Evolutionary conservation across 345 rosid species (phyloP), one percentile per base, ranked within the genome.

Genomic region (Salix dunnii): DNA sequence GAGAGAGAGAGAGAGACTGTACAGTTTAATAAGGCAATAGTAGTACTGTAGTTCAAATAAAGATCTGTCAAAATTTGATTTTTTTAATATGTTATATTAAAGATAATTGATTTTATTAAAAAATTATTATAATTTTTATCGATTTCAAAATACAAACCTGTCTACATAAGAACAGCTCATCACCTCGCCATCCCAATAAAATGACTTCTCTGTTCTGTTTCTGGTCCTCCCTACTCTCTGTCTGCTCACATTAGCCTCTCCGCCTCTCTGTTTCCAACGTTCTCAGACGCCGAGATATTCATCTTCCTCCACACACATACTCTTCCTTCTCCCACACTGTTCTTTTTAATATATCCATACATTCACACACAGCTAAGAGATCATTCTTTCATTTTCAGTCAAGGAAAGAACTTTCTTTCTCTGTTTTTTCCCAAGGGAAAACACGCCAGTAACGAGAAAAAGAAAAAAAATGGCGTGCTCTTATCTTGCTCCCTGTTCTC

Each of bases 151-250:
- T 12, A 42, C 60, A 43, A 38, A 35, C 9, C 58, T 75, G 76
- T 73, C 84, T 71, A 61, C 79, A 63, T 77, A 73, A 67, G 75
- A 81, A 82, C 89, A 77, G 86, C 87, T 87, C 90, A 80, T 74
- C 73, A 42, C 73, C 78, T 64, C 67, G 68, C 74, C 30, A 79
- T 73, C 84, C 77, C 85, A 61, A 78, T 76, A 83, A 85, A 79
- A 79, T 11, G 77, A 74, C 80, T 69, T 60, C 72, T 65, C 36
- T 53, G 28, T 60, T 20, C 49, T 71, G 74, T 74, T 28, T n/a
- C 73, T 75, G 25, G 18, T 11, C 79, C 69, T 60, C 72, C 66
- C 36, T 48, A 7, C 46, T 16, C 55, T 73, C 76, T 74, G 20
- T 30, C 73, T 75, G 23, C n/a, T 51, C 42, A 62, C 77, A 63